Evolutionary conservation across 371 early-diverging fungal genomes (phyloP).

Genomic region (Coemansia sp.): DNA sequence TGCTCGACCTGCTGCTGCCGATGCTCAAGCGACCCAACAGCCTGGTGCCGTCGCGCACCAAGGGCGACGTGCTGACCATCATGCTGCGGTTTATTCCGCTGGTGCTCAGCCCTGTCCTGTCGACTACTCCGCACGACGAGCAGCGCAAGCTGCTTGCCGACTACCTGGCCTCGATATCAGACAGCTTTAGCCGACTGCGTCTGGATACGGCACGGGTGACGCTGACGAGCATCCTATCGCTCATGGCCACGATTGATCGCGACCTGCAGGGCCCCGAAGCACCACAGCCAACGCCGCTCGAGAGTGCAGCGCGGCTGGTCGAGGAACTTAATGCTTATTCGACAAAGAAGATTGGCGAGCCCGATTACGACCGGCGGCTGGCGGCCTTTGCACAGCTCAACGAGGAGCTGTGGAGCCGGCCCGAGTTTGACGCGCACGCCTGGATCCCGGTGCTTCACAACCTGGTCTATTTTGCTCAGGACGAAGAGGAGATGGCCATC

Average conservation of each 20-base stretch:
- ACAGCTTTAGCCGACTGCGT: conserved; percentile 34
- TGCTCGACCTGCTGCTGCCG: conserved; percentile 82
- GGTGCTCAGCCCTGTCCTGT: conserved; percentile 13
- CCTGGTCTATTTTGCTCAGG: conserved; percentile 73
- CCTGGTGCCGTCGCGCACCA: conserved; percentile 75
- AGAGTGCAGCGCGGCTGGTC: conserved; percentile 58
- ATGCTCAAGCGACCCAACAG: conserved; percentile 69
- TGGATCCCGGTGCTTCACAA: conserved; percentile 94
- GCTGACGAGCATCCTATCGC: conserved; percentile 64
- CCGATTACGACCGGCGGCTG: conserved; percentile 82
- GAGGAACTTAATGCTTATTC: conserved; percentile 79
- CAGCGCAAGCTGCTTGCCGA: conserved; percentile 9
- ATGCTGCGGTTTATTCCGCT: conserved; percentile 67
- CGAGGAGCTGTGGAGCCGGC: conserved; percentile 58
- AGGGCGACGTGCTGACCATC: conserved; percentile 79
- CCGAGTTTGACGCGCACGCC: conserved; percentile 61
- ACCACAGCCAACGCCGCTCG: conserved; percentile 47
- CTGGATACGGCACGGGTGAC: conserved; percentile 36
- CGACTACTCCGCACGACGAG: conserved; percentile 6
- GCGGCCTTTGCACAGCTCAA: conserved; percentile 73
- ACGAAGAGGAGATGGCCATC: conserved; percentile 83
- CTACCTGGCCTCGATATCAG: conserved; percentile 36
- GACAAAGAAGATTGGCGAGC: conserved; percentile 74
- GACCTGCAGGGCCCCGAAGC: neutral
- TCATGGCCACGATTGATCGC: conserved; percentile 64